These are phyloP conservation scores for Saturnispora silvae DNA, from an alignment of 805 yeast genomes.

Conservation along the genomic window DNA sequence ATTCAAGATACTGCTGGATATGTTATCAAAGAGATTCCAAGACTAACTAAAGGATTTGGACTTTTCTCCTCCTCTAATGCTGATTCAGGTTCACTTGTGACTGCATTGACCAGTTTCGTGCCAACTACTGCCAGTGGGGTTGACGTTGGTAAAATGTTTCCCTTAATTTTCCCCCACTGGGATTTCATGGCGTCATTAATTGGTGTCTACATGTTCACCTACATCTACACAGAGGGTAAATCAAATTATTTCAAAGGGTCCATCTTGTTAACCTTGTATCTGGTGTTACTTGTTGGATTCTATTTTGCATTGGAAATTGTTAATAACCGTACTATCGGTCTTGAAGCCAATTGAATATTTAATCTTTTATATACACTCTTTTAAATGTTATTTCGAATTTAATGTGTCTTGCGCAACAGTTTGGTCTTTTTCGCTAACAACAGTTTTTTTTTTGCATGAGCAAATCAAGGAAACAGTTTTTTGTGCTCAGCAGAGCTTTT, in stretches of 20 bases:
- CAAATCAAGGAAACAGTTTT: no score
- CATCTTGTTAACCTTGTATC: slow-evolving; percentile 67
- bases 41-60: slow-evolving; percentile 7
- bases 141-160: slow-evolving; percentile 38
- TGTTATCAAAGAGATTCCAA: slow-evolving; percentile 8
- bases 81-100: not conserved
- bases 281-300: slow-evolving; percentile 71
- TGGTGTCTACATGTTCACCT: slow-evolving; percentile 82
- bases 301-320: slow-evolving; percentile 45
- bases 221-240: slow-evolving; percentile 93
- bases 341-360: no score
- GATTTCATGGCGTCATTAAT: slow-evolving; percentile 78
- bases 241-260: slow-evolving; percentile 94
- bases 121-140: not conserved
- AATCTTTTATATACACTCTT: no score
- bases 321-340: no score
- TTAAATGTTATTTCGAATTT: no score
- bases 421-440: no score
- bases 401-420: no score
- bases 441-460: no score
- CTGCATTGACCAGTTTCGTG: not conserved
- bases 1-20: no score
- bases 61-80: not conserved
- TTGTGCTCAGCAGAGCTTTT: no score
- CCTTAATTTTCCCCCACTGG: slow-evolving; percentile 91